Conservation (phyloP, 164 flowering plant species). For the Buxus sempervirens region DNA sequence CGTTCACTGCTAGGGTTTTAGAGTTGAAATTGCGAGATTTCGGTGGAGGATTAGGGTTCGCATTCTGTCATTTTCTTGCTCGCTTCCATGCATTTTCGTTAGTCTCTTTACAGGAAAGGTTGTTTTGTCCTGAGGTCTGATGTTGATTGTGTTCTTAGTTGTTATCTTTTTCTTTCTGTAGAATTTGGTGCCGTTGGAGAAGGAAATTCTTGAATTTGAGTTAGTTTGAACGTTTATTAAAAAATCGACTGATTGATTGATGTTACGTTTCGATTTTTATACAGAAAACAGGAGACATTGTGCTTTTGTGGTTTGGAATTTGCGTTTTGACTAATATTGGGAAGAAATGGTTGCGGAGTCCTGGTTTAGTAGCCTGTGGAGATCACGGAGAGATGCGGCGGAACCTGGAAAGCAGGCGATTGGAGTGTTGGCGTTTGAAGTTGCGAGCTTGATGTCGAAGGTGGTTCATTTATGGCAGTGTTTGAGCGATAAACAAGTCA, state of each 20-base stretch:
- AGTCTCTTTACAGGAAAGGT: neutral
- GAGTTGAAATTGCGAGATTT: too few species aligned
- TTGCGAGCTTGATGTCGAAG: constrained; percentile 83
- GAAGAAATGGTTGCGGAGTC: constrained; percentile 62
- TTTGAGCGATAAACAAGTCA: constrained; percentile 59
- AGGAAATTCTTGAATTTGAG: neutral
- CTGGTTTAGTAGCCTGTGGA: constrained; percentile 70
- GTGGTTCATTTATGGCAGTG: constrained; percentile 72
- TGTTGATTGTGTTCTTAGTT: neutral
- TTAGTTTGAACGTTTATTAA: too few species aligned
- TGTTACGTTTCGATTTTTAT: neutral
- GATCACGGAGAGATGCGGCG: constrained; percentile 32
- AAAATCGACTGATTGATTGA: neutral
- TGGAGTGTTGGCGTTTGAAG: constrained; percentile 83
- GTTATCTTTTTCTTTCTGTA: neutral
- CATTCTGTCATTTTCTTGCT: neutral
- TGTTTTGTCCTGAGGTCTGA: neutral
- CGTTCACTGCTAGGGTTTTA: too few species aligned
- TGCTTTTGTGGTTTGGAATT: neutral
- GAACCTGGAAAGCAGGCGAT: constrained; percentile 41
- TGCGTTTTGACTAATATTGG: neutral
- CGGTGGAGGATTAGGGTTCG: neutral
- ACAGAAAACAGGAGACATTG: neutral
- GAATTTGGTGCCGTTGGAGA: neutral
- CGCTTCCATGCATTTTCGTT: neutral